phyloP scores from a whole-genome alignment of 2,329 filamentous ascomycete species.

The Diaporthe humulicola region DNA sequence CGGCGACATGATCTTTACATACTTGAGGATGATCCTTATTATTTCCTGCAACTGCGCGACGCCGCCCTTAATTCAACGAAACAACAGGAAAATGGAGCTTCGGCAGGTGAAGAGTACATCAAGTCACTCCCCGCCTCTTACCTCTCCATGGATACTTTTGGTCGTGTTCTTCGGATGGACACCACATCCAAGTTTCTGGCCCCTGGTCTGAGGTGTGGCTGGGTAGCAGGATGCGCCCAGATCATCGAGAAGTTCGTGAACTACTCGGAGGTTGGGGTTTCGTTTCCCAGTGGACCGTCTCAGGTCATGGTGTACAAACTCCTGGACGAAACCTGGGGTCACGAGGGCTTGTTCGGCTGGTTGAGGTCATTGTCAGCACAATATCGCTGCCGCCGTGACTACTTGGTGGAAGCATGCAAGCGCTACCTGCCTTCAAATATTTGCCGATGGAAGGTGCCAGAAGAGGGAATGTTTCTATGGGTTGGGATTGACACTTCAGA shows the following conservation, averaged over 20 bases:
- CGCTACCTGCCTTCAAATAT: slow-evolving; percentile 43
- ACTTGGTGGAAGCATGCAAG: slow-evolving; percentile 46
- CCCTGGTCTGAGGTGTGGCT: slow-evolving; percentile 48
- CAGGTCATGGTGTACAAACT: slow-evolving; percentile 49
- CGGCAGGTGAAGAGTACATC: background rate
- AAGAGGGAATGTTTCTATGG: slow-evolving; percentile 47
- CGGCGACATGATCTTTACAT: slow-evolving; percentile 81
- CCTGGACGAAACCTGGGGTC: slow-evolving; percentile 49
- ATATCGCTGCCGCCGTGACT: slow-evolving; percentile 45
- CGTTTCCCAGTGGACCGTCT: slow-evolving; percentile 45
- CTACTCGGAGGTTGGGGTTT: slow-evolving; percentile 44
- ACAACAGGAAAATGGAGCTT: background rate
- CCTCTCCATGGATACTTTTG: slow-evolving; percentile 49
- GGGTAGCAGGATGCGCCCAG: slow-evolving; percentile 47
- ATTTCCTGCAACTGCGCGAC: slow-evolving; percentile 74
- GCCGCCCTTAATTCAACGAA: no score
- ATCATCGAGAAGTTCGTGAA: slow-evolving; percentile 46
- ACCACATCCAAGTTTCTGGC: slow-evolving; percentile 50
- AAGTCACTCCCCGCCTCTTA: slow-evolving; percentile 46
- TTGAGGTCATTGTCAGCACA: slow-evolving; percentile 43
- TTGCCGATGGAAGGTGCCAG: slow-evolving; percentile 44
- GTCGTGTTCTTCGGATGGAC: slow-evolving; percentile 50
- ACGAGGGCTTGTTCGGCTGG: slow-evolving; percentile 48
- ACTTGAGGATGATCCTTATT: slow-evolving; percentile 82
- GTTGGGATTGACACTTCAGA: slow-evolving; percentile 23